Evolutionary conservation across 768 basidiomycete genomes (phyloP).

Genomic region (Termitomyces sp.): DNA sequence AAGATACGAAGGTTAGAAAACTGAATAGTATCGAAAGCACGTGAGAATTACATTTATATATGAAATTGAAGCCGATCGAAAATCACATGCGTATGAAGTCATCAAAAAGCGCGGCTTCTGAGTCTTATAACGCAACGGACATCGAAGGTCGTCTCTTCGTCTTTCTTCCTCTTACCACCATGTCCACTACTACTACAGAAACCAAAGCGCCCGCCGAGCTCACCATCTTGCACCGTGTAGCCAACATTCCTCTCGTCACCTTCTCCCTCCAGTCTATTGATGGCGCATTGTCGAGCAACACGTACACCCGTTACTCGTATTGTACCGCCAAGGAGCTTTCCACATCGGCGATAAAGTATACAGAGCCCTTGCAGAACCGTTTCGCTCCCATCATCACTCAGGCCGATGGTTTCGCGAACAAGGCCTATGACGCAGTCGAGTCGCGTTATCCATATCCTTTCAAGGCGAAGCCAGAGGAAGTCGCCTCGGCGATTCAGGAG

Average conservation of each 20-base stretch:
- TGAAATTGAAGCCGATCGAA: too few relatives aligned
- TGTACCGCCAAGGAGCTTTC: slow-evolving; percentile 61
- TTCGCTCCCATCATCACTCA: slow-evolving; percentile 63
- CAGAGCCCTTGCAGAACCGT: slow-evolving; percentile 62
- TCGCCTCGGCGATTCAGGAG: slow-evolving; percentile 56
- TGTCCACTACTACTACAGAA: slow-evolving; percentile 20
- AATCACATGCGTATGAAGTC: slow-evolving; percentile 8
- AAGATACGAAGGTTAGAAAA: too few relatives aligned
- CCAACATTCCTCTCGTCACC: slow-evolving; percentile 71
- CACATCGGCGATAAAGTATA: slow-evolving; percentile 52
- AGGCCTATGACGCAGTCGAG: slow-evolving; percentile 71
- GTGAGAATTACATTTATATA: too few relatives aligned
- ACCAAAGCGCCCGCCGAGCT: slow-evolving; percentile 44
- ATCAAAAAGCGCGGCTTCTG: slow-evolving; percentile 1
- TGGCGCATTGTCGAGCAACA: slow-evolving; percentile 52
- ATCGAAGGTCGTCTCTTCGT: slow-evolving; percentile 11
- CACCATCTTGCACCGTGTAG: slow-evolving; percentile 59
- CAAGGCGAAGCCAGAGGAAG: slow-evolving; percentile 68
- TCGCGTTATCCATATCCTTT: slow-evolving; percentile 75
- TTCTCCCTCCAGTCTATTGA: slow-evolving; percentile 61
- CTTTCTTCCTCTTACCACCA: slow-evolving; percentile 12
- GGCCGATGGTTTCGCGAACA: slow-evolving; percentile 68
- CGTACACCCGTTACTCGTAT: slow-evolving; percentile 64
- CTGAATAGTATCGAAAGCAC: neutral
- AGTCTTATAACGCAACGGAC: slow-evolving; percentile 2